Conservation (phyloP, 75 land plant genomes). For the Pinus albicaulis region DNA sequence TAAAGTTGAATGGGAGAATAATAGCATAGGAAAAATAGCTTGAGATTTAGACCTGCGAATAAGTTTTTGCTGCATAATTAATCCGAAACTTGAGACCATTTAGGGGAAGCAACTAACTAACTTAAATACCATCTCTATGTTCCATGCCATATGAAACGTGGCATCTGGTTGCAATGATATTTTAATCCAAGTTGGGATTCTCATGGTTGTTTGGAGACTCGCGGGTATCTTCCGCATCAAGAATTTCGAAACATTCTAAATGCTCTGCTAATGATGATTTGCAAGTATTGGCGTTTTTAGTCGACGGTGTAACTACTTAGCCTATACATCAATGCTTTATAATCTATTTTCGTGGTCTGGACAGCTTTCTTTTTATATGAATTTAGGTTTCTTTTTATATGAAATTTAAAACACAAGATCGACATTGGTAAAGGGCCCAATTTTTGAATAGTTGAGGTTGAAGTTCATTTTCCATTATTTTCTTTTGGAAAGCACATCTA, state of each 20-base stretch:
- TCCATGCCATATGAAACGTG: neutral
- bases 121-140: neutral
- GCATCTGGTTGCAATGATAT: neutral
- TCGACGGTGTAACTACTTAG: no score
- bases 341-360: no score
- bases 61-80: neutral
- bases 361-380: no score
- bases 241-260: neutral
- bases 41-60: neutral
- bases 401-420: no score
- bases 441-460: no score
- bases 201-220: neutral
- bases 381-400: no score
- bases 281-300: no score
- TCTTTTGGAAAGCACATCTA: no score
- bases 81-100: neutral
- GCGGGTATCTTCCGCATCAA: neutral
- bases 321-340: no score
- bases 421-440: no score
- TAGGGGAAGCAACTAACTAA: neutral
- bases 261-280: no score
- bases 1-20: neutral
- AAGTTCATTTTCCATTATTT: no score
- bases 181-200: neutral
- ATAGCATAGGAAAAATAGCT: constrained; percentile 2